These are phyloP conservation scores for Ziziphus jujuba DNA, from an alignment of 306 rosid species.

Conservation along the genomic window DNA sequence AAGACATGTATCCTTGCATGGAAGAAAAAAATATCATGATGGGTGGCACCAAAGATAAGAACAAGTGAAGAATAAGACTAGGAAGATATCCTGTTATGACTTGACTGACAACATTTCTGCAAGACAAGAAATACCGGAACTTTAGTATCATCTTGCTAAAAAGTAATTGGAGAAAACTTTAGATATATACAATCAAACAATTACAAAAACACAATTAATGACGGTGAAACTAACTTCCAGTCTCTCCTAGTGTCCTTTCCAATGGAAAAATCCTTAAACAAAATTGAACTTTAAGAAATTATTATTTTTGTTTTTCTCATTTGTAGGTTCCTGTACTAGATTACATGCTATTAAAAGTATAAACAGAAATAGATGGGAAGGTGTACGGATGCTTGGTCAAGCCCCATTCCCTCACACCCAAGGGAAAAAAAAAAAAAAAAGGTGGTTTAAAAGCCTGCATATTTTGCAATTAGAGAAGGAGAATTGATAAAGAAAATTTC, in stretches of 20 bases:
- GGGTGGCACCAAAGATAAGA: slow-evolving; percentile 66
- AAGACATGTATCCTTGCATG: slow-evolving; percentile 68
- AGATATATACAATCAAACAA: neutral
- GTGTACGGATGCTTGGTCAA: neutral
- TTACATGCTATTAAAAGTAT: neutral
- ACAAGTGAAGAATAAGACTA: slow-evolving; percentile 75
- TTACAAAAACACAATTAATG: neutral
- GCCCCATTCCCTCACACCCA: neutral
- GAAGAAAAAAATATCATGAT: slow-evolving; percentile 71
- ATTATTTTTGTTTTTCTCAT: too few relatives aligned
- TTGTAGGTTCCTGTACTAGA: neutral
- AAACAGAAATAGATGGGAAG: neutral
- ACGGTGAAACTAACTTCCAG: neutral
- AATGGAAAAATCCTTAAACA: too few relatives aligned
- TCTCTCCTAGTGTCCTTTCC: too few relatives aligned
- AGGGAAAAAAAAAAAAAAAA: neutral
- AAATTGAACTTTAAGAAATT: too few relatives aligned
- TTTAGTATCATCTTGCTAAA: slow-evolving; percentile 6
- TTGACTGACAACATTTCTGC: slow-evolving; percentile 72
- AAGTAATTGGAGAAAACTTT: neutral
- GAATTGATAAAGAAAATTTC: slow-evolving; percentile 14
- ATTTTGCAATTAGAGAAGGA: slow-evolving; percentile 10
- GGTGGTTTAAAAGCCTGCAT: neutral
- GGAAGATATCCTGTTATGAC: slow-evolving; percentile 93
- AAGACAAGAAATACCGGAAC: slow-evolving; percentile 22